phyloP scores from a whole-genome alignment of 305 asterid species.

The Fraxinus angustifolia region DNA sequence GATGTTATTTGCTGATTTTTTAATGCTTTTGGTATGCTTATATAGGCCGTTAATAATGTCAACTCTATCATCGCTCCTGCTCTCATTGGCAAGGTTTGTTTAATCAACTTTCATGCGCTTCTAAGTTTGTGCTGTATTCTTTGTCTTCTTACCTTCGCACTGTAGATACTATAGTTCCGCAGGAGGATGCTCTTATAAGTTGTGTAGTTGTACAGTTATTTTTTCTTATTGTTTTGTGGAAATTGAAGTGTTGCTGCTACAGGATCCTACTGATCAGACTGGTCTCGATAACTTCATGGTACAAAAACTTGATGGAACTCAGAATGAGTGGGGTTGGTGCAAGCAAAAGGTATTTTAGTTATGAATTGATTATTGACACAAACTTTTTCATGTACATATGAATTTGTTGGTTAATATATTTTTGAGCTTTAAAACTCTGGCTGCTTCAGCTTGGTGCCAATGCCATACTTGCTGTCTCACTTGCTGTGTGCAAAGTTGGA shows the following conservation, averaged over 20 bases:
- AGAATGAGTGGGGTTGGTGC: constrained; percentile 99
- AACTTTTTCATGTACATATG: background rate
- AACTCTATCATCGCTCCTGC: constrained; percentile 77
- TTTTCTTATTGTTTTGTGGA: background rate
- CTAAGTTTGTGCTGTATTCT: background rate
- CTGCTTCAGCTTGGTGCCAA: background rate
- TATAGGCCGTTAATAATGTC: constrained; percentile 69
- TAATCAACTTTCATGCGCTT: background rate
- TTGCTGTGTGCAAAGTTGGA: constrained; percentile 1
- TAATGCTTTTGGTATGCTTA: constrained; percentile 3
- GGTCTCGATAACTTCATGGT: constrained; percentile 86
- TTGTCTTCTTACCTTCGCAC: background rate
- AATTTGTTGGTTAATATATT: constrained; percentile 13
- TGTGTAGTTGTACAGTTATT: background rate
- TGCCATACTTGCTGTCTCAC: background rate
- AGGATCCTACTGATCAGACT: constrained; percentile 88
- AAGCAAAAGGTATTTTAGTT: constrained; percentile 63
- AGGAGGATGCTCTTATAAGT: background rate
- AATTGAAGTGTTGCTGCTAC: constrained; percentile 24
- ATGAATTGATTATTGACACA: constrained; percentile 23
- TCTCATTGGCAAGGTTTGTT: constrained; percentile 74
- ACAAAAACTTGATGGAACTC: constrained; percentile 85
- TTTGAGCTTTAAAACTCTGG: background rate
- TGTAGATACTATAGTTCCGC: background rate
- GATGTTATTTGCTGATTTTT: constrained; percentile 8